Base-by-base conservation (phyloP, 2,329 filamentous ascomycete species). In the Colletotrichum noveboracense region DNA sequence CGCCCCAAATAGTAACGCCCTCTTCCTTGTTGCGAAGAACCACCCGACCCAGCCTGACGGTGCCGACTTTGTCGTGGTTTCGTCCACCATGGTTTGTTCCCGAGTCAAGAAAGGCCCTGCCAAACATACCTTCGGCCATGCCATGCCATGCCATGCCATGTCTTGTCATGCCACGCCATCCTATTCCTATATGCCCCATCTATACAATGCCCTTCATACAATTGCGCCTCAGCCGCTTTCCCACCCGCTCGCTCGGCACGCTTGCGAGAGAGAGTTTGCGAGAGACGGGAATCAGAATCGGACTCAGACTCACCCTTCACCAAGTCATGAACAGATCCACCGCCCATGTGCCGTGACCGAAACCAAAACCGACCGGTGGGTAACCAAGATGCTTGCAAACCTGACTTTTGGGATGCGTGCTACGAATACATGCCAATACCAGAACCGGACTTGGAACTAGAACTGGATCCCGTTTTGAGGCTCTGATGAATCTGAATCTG, bases 241-340 rank as follows among this genome's bases (percentile, higher is more conserved):
- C 43, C 43, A 48, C 43, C 43, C 62, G 67, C 62, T 28, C 64
- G 72, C 52, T 43, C 32, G 55, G 55, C 28, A 52, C 12, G 28
- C n/a, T 48, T 21, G 43, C 43, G 43, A 48, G n/a, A 48, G 43
- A 48, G 43, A 48, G 43, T 48, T 48, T 48, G 43, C 43, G 28
- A 48, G 18, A 21, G n/a, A 21, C 52, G 32, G 30, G 24, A n/a
- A 55, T 38, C 65, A 67, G 56, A 65, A 52, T 52, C 26, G 24
- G 26, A 64, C 24, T 52, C 26, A 38, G 26, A 64, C 24, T 70
- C n/a, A 55, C 52, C 32, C 61, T 52, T 67, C 55, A 56, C 58
- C 73, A 72, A 48, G 73, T 67, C 62, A 75, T 75, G 73, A 72
- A 62, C 69, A 68, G 69, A 72, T 67, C 69, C 73, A 75, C 73